phyloP scores from a whole-genome alignment of 192 early-diverging fungal species.

The Geosiphon pyriformis region DNA sequence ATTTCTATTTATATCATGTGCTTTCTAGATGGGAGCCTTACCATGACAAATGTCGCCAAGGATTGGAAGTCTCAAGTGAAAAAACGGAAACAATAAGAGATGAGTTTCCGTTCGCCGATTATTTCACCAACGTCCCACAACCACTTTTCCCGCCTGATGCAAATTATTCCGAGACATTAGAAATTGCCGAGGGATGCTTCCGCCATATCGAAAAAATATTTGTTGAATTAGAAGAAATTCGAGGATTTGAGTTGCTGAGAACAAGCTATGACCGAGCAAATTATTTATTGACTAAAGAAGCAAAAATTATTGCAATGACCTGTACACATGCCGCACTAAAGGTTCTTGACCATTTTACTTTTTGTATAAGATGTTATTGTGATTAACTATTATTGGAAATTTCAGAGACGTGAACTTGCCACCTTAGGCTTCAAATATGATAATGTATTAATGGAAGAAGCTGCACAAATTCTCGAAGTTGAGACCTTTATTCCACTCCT shows the following conservation, averaged over 20 bases:
- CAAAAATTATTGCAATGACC: slow-evolving; percentile 95
- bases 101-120: slow-evolving; percentile 78
- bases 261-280: slow-evolving; percentile 74
- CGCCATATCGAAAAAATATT: slow-evolving; percentile 76
- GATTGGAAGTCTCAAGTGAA: slow-evolving; percentile 19
- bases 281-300: slow-evolving; percentile 92
- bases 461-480: slow-evolving; percentile 91
- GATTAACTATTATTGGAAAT: background rate
- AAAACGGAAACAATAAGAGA: slow-evolving; percentile 33
- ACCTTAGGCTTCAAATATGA: slow-evolving; percentile 91
- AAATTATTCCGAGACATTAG: slow-evolving; percentile 46
- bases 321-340: slow-evolving; percentile 95
- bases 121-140: slow-evolving; percentile 66
- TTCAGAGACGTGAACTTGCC: slow-evolving; percentile 69
- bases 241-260: slow-evolving; percentile 89
- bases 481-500: slow-evolving; percentile 92
- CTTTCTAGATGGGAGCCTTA: slow-evolving; percentile 71
- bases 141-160: slow-evolving; percentile 58
- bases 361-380: background rate
- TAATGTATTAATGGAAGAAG: slow-evolving; percentile 96
- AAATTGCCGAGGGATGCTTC: slow-evolving; percentile 74
- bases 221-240: slow-evolving; percentile 82
- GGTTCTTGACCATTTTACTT: slow-evolving; percentile 22
- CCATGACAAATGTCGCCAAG: slow-evolving; percentile 28
- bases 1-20: slow-evolving; percentile 83